Percentiles rank a stretch among this genome's conserved stretches.
These are phyloP conservation scores for Cyclocybe aegerita DNA, from an alignment of 768 basidiomycete species.

Conservation along the genomic window DNA sequence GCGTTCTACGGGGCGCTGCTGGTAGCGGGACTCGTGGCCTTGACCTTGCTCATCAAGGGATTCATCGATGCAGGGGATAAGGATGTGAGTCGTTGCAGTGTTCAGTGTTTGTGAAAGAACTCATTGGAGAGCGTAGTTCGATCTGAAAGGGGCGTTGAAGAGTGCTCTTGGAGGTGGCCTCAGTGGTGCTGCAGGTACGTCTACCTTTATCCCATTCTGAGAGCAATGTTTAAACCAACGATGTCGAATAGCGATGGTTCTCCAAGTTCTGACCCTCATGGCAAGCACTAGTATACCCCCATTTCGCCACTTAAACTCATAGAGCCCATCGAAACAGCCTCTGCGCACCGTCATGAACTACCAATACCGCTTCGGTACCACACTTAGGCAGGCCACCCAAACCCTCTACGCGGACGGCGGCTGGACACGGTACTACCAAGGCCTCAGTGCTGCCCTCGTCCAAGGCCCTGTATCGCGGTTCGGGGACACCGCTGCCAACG, in stretches of 20 bases:
- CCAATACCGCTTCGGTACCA: constrained; percentile 88
- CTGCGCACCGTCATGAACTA: constrained; percentile 99
- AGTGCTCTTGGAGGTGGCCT: constrained; percentile 87
- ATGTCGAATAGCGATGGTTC: constrained; percentile 73
- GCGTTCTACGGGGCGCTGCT: constrained; percentile 31
- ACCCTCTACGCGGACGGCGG: constrained; percentile 81
- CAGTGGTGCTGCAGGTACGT: constrained; percentile 79
- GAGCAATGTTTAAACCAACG: neutral
- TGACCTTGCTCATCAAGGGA: constrained; percentile 63
- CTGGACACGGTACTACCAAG: constrained; percentile 84
- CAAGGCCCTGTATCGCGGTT: constrained; percentile 87
- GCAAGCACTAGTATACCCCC: constrained; percentile 19
- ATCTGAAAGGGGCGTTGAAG: constrained; percentile 72
- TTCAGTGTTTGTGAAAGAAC: neutral
- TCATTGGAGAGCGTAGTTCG: constrained; percentile 58
- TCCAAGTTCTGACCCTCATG: constrained; percentile 92
- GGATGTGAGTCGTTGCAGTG: constrained; percentile 44
- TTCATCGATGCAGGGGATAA: constrained; percentile 69
- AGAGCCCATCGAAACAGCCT: constrained; percentile 45
- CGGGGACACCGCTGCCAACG: constrained; percentile 95
- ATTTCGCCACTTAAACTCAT: neutral
- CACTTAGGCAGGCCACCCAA: constrained; percentile 58
- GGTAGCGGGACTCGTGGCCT: constrained; percentile 32
- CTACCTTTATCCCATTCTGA: neutral
- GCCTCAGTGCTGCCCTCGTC: constrained; percentile 79